These are phyloP conservation scores for Aspergillus baeticus DNA, from an alignment of 495 filamentous ascomycete genomes.

Conservation along the genomic window DNA sequence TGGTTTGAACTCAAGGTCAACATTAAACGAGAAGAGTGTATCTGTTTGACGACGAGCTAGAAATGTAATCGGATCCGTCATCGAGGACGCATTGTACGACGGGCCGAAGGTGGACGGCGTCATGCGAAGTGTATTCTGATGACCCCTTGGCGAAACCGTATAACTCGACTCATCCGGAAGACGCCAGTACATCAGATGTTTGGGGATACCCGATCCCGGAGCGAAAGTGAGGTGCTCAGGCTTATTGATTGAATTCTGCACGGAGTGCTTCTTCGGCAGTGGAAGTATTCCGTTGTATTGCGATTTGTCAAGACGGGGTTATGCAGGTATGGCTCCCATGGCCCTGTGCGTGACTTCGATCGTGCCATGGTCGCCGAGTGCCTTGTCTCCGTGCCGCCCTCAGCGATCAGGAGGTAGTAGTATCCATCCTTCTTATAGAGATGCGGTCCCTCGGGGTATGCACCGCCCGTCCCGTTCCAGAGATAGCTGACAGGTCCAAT, in stretches of 20 bases:
- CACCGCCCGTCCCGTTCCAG: constrained; percentile 51
- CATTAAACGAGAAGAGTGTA: constrained; percentile 19
- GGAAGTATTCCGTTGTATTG: constrained; percentile 40
- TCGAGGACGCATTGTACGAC: background rate
- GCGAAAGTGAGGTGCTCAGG: constrained; percentile 14
- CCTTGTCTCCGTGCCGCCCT: constrained; percentile 56
- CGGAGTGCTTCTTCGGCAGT: constrained; percentile 12
- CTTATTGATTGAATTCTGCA: background rate
- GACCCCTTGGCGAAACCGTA: constrained; percentile 10
- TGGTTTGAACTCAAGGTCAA: constrained; percentile 14
- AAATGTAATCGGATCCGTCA: constrained; percentile 13
- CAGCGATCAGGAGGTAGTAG: constrained; percentile 64
- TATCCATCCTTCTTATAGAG: constrained; percentile 60
- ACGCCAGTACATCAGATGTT: constrained; percentile 17
- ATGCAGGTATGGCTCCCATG: constrained; percentile 48
- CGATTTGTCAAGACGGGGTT: constrained; percentile 58
- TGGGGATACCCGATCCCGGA: constrained; percentile 4
- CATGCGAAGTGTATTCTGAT: constrained; percentile 11
- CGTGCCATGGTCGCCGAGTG: constrained; percentile 57
- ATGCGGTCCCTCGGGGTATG: constrained; percentile 58
- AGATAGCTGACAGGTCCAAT: constrained; percentile 32
- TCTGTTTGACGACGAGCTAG: constrained; percentile 21
- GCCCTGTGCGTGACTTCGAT: constrained; percentile 48
- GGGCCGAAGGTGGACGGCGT: constrained; percentile 7
- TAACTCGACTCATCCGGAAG: constrained; percentile 4